Conservation (phyloP, 345 rosid genomes). For the Syzygium jambos region DNA sequence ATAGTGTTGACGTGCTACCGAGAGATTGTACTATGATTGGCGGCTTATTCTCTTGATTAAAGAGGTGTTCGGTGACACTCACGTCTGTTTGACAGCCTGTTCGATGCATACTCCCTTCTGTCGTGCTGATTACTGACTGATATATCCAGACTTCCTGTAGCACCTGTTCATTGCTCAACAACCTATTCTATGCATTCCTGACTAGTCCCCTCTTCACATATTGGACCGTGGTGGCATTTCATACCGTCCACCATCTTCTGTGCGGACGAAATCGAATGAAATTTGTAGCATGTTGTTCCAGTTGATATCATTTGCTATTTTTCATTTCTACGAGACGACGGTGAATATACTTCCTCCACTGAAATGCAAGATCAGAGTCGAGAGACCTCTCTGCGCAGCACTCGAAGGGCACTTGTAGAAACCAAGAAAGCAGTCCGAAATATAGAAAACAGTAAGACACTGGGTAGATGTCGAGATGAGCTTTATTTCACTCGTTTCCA, state of each 20-base stretch:
- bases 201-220: neutral
- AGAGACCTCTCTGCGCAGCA: neutral
- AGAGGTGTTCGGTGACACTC: neutral
- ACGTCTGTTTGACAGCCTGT: neutral
- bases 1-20: neutral
- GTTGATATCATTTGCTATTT: neutral
- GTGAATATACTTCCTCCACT: neutral
- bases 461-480: neutral
- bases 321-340: neutral
- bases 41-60: neutral
- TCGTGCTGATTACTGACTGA: neutral
- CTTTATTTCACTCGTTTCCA: neutral
- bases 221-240: neutral
- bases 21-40: neutral
- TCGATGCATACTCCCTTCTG: neutral
- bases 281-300: neutral
- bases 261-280: neutral
- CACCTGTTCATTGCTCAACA: neutral
- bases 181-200: neutral
- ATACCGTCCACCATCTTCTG: neutral
- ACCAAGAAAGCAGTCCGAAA: neutral
- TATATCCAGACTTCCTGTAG: neutral
- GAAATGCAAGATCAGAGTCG: neutral
- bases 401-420: neutral
- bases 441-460: neutral